Percentiles rank a stretch among this genome's conserved stretches.
Conservation (phyloP, 2,329 filamentous ascomycete species). For the Ophiostoma sp. region DNA sequence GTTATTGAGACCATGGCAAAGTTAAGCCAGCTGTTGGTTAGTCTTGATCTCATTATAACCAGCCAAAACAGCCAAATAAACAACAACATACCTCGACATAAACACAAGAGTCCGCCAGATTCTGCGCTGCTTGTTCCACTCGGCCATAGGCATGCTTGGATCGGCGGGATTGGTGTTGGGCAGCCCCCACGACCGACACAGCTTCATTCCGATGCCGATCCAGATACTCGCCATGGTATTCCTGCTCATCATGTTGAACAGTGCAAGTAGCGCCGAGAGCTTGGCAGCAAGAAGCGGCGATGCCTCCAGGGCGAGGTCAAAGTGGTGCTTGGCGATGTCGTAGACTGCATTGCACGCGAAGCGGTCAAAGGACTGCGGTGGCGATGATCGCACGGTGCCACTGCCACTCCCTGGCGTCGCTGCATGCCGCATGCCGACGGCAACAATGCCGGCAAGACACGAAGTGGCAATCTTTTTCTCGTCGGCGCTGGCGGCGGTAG, state of each 20-base stretch:
- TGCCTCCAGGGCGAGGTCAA: constrained; percentile 30
- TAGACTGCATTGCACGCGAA: constrained; percentile 29
- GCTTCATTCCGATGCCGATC: constrained; percentile 31
- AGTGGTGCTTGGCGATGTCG: constrained; percentile 31
- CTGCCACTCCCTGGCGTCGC: not conserved
- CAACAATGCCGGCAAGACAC: constrained; percentile 31
- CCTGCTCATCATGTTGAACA: constrained; percentile 34
- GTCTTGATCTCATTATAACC: not conserved
- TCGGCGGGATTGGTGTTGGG: constrained; percentile 21
- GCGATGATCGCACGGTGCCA: not conserved
- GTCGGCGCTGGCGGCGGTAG: constrained; percentile 3
- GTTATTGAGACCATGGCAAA: constrained; percentile 33
- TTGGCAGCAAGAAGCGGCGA: constrained; percentile 32
- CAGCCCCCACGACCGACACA: constrained; percentile 29
- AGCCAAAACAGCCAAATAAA: not conserved
- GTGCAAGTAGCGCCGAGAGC: constrained; percentile 32
- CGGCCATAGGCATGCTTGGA: constrained; percentile 18
- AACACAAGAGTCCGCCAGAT: constrained; percentile 34
- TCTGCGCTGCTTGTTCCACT: constrained; percentile 30
- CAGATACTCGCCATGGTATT: constrained; percentile 32
- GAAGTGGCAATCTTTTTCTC: constrained; percentile 28
- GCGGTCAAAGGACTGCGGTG: constrained; percentile 23
- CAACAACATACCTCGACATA: constrained; percentile 33
- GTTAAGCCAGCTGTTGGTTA: constrained; percentile 30
- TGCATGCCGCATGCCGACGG: constrained; percentile 33